Evolutionary conservation across 805 yeast genomes (phyloP).

Genomic region (Metschnikowia gelsemii): DNA sequence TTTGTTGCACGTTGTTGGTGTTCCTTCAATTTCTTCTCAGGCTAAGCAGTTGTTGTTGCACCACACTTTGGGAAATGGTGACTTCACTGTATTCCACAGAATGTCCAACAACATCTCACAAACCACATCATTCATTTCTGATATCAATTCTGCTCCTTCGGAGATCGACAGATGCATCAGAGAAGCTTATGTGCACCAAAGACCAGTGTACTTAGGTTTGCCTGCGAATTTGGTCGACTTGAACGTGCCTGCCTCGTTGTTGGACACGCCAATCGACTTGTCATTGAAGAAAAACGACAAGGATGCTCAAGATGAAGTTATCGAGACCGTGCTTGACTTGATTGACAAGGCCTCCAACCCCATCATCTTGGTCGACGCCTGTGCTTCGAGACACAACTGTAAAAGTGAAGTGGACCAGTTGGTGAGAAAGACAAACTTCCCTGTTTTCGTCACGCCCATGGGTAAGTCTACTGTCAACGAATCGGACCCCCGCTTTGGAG

Average conservation of each 20-base stretch:
- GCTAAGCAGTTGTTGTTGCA: constrained; percentile 71
- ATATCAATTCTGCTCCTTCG: constrained; percentile 62
- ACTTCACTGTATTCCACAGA: constrained; percentile 72
- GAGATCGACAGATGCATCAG: constrained; percentile 73
- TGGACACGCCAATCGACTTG: constrained; percentile 66
- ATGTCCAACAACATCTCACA: constrained; percentile 74
- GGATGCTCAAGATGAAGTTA: constrained; percentile 63
- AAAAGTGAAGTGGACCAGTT: constrained; percentile 60
- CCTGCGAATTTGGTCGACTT: constrained; percentile 80
- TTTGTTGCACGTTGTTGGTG: constrained; percentile 80
- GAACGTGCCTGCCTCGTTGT: constrained; percentile 53
- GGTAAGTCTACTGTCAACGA: constrained; percentile 82
- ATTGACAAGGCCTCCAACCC: constrained; percentile 65
- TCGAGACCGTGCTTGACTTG: constrained; percentile 49
- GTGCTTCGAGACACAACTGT: constrained; percentile 77
- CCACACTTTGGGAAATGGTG: constrained; percentile 84
- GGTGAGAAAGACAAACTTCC: constrained; percentile 70
- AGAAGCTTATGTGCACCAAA: constrained; percentile 66
- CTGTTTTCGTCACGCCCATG: constrained; percentile 86
- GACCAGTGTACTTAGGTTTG: constrained; percentile 80
- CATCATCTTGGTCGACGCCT: constrained; percentile 78
- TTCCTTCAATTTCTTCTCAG: constrained; percentile 74
- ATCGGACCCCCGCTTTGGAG: constrained; percentile 56
- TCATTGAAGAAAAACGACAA: constrained; percentile 55
- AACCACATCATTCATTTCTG: constrained; percentile 63